Evolutionary conservation across 192 early-diverging fungal genomes (phyloP).

Genomic region (Lobosporangium transversale): DNA sequence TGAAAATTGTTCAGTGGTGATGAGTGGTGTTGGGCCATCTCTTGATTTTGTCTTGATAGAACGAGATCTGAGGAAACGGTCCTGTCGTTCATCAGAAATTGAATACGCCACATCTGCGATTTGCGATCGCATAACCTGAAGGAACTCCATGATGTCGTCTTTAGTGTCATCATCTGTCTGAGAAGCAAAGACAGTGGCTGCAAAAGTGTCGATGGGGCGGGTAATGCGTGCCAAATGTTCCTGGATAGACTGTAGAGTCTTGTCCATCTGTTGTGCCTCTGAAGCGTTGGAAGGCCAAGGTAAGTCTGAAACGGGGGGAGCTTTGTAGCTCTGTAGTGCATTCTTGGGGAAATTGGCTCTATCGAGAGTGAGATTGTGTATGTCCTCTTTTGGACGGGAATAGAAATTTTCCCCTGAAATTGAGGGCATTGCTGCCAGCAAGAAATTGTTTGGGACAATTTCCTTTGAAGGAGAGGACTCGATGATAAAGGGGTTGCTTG

Average conservation of each 20-base stretch:
- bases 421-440: background rate
- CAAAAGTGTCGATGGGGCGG: background rate
- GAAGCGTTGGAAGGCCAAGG: background rate
- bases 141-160: background rate
- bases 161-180: slow-evolving; percentile 1
- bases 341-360: background rate
- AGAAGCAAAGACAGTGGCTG: background rate
- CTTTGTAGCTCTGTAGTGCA: background rate
- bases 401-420: slow-evolving; percentile 1
- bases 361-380: background rate
- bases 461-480: background rate
- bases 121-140: background rate
- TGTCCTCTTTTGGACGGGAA: background rate
- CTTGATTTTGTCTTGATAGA: background rate
- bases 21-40: background rate
- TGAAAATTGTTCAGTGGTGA: slow-evolving; percentile 1
- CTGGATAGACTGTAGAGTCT: background rate
- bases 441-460: background rate
- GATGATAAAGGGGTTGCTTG: background rate
- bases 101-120: background rate
- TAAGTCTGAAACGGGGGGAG: background rate
- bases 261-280: background rate
- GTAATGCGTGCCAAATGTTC: background rate
- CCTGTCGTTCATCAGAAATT: slow-evolving; percentile 1
- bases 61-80: background rate